Base-by-base conservation (phyloP, 331 rosid genomes). In the Quercus lobata region DNA sequence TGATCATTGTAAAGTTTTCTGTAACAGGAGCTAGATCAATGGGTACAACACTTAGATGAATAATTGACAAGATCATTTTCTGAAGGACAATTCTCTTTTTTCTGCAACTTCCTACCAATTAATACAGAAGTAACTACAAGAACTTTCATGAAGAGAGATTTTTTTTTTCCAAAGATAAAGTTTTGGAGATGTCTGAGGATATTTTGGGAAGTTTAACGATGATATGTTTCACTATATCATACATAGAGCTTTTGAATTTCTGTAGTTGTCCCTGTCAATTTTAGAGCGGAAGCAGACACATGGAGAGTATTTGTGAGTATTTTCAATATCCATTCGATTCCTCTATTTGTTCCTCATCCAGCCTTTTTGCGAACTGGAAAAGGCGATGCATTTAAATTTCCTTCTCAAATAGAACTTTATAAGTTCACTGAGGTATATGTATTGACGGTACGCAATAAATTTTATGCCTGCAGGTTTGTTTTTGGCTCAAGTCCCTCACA, bases 11-110 rank as follows among this genome's bases (percentile, higher is more conserved):
- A 68, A n/a, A 3, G 9, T 34, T 57, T 37, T 35, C 44, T 37
- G n/a, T 14, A 18, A 77, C 87, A 84, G 88, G 84, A 74, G 49
- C 56, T 71, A 82, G 44, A 49, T 76, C 17, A 30, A 21, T 18
- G 72, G 76, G 58, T 69, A 57, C 41, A 65, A 78, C 72, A 74
- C 15, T 60, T 71, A 66, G 74, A 81, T 73, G 68, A 65, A 7
- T 11, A 29, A 9, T 21, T 22, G 25, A 32, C 56, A 49, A 49
- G 17, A 10, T 49, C 54, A 14, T 49, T 49, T 49, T 49, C 54
- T 49, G 54, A 49, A 12, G 54, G 54, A 14, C 17, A 11, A 49
- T 34, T 30, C 34, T 29, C 52, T 16, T 63, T 29, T 27, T 27
- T 32, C 69, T 14, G 37, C 69, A 62, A 62, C 37, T 62, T 27